Conservation (phyloP, 2,329 filamentous ascomycete genomes). For the Ploettnerulaceae sp. region DNA sequence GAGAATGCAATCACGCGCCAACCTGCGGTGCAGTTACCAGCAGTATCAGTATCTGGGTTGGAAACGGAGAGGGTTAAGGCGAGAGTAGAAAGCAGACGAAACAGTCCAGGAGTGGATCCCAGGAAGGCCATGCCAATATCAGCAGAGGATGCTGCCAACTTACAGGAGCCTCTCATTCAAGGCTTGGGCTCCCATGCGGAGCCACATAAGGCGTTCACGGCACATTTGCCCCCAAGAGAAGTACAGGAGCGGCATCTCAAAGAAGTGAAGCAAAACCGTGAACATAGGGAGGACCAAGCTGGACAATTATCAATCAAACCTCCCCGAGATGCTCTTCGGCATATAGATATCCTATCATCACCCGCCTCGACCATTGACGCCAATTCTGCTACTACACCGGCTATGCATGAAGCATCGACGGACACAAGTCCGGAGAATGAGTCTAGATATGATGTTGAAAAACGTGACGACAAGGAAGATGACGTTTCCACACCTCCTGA, state of each 20-base stretch:
- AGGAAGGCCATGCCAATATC: constrained; percentile 31
- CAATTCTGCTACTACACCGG: constrained; percentile 69
- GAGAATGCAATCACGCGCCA: constrained; percentile 20
- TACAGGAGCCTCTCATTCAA: constrained; percentile 28
- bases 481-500: constrained; percentile 37
- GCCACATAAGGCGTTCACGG: constrained; percentile 29
- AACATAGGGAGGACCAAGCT: constrained; percentile 28
- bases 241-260: constrained; percentile 43
- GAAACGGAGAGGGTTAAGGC: constrained; percentile 28
- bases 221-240: constrained; percentile 46
- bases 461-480: constrained; percentile 42
- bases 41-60: constrained; percentile 16
- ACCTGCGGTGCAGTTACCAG: constrained; percentile 12
- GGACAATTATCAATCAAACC: constrained; percentile 35
- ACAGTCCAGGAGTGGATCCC: constrained; percentile 33
- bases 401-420: constrained; percentile 61
- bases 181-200: constrained; percentile 23
- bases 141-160: constrained; percentile 33
- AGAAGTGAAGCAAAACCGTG: constrained; percentile 36
- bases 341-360: constrained; percentile 46
- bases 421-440: constrained; percentile 73
- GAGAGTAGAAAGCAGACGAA: constrained; percentile 27
- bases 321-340: constrained; percentile 35
- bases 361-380: constrained; percentile 62
- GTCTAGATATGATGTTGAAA: constrained; percentile 47